Base-by-base conservation (phyloP, 352 stramenopile species). In the Phytophthora aleatoria region DNA sequence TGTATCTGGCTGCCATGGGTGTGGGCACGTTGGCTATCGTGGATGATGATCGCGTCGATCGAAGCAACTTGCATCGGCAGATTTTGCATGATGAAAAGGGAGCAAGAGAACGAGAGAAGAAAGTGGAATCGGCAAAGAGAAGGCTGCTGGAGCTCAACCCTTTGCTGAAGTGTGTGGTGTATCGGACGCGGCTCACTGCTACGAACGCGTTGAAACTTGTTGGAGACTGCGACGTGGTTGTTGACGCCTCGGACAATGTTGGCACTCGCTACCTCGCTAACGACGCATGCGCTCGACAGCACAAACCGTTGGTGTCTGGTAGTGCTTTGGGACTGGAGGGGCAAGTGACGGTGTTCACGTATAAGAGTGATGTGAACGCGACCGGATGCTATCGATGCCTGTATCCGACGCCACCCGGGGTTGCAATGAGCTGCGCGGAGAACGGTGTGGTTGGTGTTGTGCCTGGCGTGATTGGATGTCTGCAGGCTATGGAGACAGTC, bases 21-120 rank as follows among this genome's bases (percentile, higher is more conserved):
- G 82, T 99, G 4, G 96, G 95, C 4, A 75, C 76, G 30, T 77
- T 99, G n/a, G 87, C 77, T 3, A 67, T 99, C 33, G 90, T 98
- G 3, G 97, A 99, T 72, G 85, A 94, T 64, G 97, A 99, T 75
- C 43, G 54, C 58, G 96, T 99, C 24, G 97, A 99, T 50, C 77
- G 86, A 41, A 98, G 85, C 51, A 99, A 99, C 77, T 74, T 99
- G 57, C 97, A 99, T 70, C 83, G 97, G 5, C 97, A 99, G 74
- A 81, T 99, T 50, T 83, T 98, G 26, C 96, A 99, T 67, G 90
- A 89, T 55, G 85, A 97, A 57, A 58, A 62, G 1, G 81, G 90
- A 45, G 68, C 95, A 0, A 83, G 83, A 2, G n/a, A 61, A 10
- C 16, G 20, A 13, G 69, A 85, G 63, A 91, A 90, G 47, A 99